Evolutionary conservation across 495 filamentous ascomycete species (phyloP), one percentile per base, ranked within the genome.

Genomic region (Evansstolkia leycettana): DNA sequence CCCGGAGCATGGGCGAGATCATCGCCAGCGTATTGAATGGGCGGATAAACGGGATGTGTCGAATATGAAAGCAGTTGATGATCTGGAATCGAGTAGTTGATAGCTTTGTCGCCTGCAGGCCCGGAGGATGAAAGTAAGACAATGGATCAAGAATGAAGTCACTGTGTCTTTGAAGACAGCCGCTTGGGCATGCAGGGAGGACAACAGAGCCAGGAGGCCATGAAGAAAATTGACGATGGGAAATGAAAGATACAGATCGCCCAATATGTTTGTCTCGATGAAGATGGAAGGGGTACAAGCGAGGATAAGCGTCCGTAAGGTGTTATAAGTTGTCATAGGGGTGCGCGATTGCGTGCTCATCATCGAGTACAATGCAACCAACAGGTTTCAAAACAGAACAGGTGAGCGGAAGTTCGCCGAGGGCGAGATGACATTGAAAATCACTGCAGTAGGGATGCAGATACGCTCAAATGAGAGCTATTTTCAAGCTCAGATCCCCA

Each of bases 11-110:
- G 60, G 24, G 58, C 57, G 33, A 62, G 41, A 10, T 67, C 63
- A 43, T 65, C 63, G 37, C 55, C 43, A 19, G 52, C 43, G 50
- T 61, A 67, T 14, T 58, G 57, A 30, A 65, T 58, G 32, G 61
- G 60, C n/a, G 60, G 61, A 35, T 67, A 67, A 37, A 67, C 51
- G 9, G 63, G 55, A 29, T 62, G 57, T 31, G 59, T 46, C 46
- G 60, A 55, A 39, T 67, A 65, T 17, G 61, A 55, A 35, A 67
- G 51, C 46, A 64, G 64, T 34, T 64, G 61, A 41, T 64, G n/a
- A 7, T 40, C 61, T 32, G 63, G 49, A 30, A 59, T 37, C 17
- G 52, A 58, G 33, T 64, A 64, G 51, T 64, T 58, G 56, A 67
- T 57, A 28, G 46, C 41, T 35, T 67, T 67, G 35, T 67, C 59